phyloP scores from a whole-genome alignment of 352 stramenopile species.

The Phytophthora kernoviae region DNA sequence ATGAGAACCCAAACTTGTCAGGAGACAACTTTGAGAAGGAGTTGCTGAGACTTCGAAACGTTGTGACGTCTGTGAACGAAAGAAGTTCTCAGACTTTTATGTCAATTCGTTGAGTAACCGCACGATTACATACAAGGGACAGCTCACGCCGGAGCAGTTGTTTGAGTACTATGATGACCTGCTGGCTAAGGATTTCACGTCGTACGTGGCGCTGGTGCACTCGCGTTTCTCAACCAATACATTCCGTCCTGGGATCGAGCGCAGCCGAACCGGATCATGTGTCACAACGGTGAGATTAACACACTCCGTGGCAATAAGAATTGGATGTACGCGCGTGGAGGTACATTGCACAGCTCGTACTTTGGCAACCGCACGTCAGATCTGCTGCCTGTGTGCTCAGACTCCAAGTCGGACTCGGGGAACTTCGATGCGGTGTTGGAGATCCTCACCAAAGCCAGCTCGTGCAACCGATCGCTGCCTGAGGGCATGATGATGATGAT shows the following conservation, averaged over 20 bases:
- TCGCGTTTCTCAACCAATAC: slow-evolving; percentile 98
- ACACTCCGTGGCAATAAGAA: slow-evolving; percentile 98
- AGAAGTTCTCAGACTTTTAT: slow-evolving; percentile 92
- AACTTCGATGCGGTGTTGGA: slow-evolving; percentile 97
- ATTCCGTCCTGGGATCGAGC: slow-evolving; percentile 96
- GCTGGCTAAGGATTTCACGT: slow-evolving; percentile 81
- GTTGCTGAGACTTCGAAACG: slow-evolving; percentile 56
- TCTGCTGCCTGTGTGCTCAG: slow-evolving; percentile 92
- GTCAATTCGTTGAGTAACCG: slow-evolving; percentile 93
- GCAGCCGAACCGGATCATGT: slow-evolving; percentile 98
- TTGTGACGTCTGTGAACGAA: slow-evolving; percentile 70
- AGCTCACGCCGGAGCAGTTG: slow-evolving; percentile 95
- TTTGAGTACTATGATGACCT: slow-evolving; percentile 76
- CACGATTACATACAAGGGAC: slow-evolving; percentile 98
- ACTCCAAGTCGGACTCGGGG: slow-evolving; percentile 96
- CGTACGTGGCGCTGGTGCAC: slow-evolving; percentile 95
- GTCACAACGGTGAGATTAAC: slow-evolving; percentile 99
- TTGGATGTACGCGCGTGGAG: slow-evolving; percentile 95
- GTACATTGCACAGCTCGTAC: slow-evolving; percentile 92
- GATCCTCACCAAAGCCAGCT: slow-evolving; percentile 92
- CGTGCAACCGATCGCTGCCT: slow-evolving; percentile 90
- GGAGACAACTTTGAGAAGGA: slow-evolving; percentile 94
- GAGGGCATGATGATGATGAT: slow-evolving; percentile 99
- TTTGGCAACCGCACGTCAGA: slow-evolving; percentile 92
- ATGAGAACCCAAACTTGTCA: slow-evolving; percentile 59